Base-by-base conservation (phyloP, 1,284 basidiomycete species). In the Lentinula novae-zelandiae region DNA sequence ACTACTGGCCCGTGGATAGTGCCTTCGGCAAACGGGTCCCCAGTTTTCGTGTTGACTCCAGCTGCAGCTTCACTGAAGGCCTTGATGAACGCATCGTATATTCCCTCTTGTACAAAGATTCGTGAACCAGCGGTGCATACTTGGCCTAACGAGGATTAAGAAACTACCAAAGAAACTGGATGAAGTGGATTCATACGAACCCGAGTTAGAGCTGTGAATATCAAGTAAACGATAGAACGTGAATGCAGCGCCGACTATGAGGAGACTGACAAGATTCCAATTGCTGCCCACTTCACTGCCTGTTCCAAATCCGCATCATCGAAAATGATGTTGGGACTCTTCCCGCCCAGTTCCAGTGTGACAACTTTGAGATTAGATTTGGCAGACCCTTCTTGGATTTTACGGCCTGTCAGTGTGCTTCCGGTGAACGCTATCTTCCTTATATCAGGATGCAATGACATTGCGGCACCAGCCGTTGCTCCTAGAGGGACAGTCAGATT, bases 1-100 rank as follows among this genome's bases (percentile, higher is more conserved):
- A 96, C 89, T 75, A 94, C 93, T n/a, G 95, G 94, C 49, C 95
- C 95, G 71, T 95, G 93, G 76, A 87, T 84, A 44, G 86, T 86
- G 40, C 82, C 81, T 1, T 70, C 68, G 15, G 75, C 72, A 78
- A 97, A 96, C 15, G 94, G 93, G 75, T 93, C 87, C 52, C 92
- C 93, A 60, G 91, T 82, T 67, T 68, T 68, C 27, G 61, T 61
- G 2, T 82, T 82, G 63, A 87, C 67, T 1, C 72, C 67, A 69
- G 80, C 73, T 36, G 86, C 78, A 67, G 82, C 77, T 51, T 72
- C 79, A 1, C 80, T 79, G 72, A 93, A 89, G 49, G 68, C 73
- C 38, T 74, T 66, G 31, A 88, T 67, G 77, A 92, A 92, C 63
- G 84, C 75, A 73, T 95, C 88, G 74, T 95, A 94, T 68, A 95